Conservation (phyloP, 345 rosid genomes). For the Litchi chinensis region DNA sequence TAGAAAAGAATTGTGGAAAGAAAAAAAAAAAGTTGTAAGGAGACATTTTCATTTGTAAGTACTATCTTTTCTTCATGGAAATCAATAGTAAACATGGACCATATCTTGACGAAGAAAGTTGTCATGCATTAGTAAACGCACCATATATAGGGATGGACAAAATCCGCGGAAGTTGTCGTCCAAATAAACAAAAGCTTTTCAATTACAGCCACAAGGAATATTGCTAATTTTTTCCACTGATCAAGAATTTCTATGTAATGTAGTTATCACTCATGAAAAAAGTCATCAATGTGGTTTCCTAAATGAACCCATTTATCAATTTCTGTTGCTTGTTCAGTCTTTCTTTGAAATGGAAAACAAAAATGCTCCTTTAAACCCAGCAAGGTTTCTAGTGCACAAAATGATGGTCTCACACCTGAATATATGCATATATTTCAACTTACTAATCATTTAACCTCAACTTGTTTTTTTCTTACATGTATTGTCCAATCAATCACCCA, state of each 20-base stretch:
- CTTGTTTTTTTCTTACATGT: neutral
- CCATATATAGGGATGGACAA: too few relatives aligned
- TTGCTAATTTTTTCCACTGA: neutral
- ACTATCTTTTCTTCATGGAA: too few relatives aligned
- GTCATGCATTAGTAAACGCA: too few relatives aligned
- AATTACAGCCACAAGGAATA: neutral
- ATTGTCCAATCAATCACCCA: neutral
- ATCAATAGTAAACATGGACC: too few relatives aligned
- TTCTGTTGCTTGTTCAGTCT: neutral
- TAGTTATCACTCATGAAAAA: constrained; percentile 4
- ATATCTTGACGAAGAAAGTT: too few relatives aligned
- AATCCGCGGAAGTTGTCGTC: too few relatives aligned
- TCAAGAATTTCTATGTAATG: neutral
- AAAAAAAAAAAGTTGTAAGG: too few relatives aligned
- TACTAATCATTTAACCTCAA: neutral
- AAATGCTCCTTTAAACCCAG: constrained; percentile 18
- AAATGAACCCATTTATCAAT: neutral
- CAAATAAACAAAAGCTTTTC: too few relatives aligned
- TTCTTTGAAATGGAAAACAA: neutral
- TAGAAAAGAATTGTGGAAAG: too few relatives aligned
- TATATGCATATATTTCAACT: neutral
- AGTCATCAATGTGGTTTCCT: constrained; percentile 12
- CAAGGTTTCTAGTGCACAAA: neutral
- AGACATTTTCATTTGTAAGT: too few relatives aligned
- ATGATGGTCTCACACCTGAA: neutral